Base-by-base conservation (phyloP, 2,329 filamentous ascomycete genomes). In the Talaromyces sp. region DNA sequence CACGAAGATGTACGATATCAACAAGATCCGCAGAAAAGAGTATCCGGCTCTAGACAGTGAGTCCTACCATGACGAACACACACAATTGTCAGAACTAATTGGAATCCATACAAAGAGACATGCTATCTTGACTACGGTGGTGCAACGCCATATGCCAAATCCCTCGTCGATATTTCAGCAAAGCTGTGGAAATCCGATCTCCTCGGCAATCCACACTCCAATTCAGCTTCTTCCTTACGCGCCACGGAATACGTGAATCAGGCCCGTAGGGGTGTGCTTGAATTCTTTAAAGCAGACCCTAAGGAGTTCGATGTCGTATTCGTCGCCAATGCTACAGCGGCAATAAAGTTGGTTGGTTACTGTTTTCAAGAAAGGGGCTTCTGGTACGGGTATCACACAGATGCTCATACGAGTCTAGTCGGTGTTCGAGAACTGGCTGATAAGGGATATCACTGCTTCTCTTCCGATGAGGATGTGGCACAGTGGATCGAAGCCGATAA, bases 201-300 rank as follows among this genome's bases (percentile, higher is more conserved):
- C 0, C 92, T 93, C 67, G 93, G 93, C 39, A 98, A 98, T 66
- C 93, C 93, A 0, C 93, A 98, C 76, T 96, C 93, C 0, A 88
- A 86, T 56, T 96, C 93, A 2, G 80, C 83, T 12, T 88, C 92
- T 2, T 96, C 93, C 0, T 91, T 93, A 70, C 81, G 87, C 31
- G 88, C 91, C 0, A 89, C 90, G 0, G 82, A 84, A 2, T 83
- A 88, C 5, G 86, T 96, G 62, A 92, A 96, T 67, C 86, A 92
- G 73, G 81, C 88, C 28, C 86, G 93, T 5, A 76, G 91, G 40
- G 82, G 85, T 11, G 81, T 91, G 1, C 79, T 98, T 39, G 80
- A 81, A 2, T 91, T 96, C 69, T 92, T 96, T 76, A 87, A 88
- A 52, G 93, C 92, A 1, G 86, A 92, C 66, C 90, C 93, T 1